Base-by-base conservation (phyloP, 2,329 filamentous ascomycete species). In the Aspergillus amoenus region DNA sequence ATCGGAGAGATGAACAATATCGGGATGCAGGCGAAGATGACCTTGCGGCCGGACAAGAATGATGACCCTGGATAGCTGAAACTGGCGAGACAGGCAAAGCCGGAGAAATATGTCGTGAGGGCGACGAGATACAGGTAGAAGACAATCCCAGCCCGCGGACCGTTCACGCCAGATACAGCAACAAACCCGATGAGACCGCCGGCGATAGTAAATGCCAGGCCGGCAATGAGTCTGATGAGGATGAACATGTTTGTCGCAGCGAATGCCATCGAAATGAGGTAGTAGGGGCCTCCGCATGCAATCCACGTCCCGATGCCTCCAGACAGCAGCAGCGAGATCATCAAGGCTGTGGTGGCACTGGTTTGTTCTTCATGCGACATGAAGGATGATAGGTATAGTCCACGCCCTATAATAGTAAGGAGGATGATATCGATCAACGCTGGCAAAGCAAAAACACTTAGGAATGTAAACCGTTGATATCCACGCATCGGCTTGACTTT, bases 281-380 rank as follows among this genome's bases (percentile, higher is more conserved):
- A 88, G 68, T 86, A 88, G 32, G 82, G 83, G 2, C 84, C 85
- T 27, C 83, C 83, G 55, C 82, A 84, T 6, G 83, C 83, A 41
- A 87, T 84, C 84, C 83, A 87, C 6, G 84, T 85, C 22, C 84
- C 84, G 46, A 86, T 81, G 5, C 81, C 84, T 41, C 84, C 84
- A 7, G 83, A 84, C 22, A 87, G 73, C 12, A 87, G 70, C 7
- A 87, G 73, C 2, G 84, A 81, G 12, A 83, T 81, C 75, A 87
- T 81, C 41, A 87, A 69, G 2, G 82, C 84, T 50, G 80, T 78
- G 1, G 84, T 85, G 2, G 83, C 84, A 62, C 79, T 81, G 30
- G 80, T 74, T 57, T 81, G 77, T 32, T 82, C 74, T 1, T 75
- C 68, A 6, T 73, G 67, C 3, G 68, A 67, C 84, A 88, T 86